These are phyloP conservation scores for Nannochloropsis granulata DNA, from an alignment of 108 stramenopile species.

Conservation along the genomic window DNA sequence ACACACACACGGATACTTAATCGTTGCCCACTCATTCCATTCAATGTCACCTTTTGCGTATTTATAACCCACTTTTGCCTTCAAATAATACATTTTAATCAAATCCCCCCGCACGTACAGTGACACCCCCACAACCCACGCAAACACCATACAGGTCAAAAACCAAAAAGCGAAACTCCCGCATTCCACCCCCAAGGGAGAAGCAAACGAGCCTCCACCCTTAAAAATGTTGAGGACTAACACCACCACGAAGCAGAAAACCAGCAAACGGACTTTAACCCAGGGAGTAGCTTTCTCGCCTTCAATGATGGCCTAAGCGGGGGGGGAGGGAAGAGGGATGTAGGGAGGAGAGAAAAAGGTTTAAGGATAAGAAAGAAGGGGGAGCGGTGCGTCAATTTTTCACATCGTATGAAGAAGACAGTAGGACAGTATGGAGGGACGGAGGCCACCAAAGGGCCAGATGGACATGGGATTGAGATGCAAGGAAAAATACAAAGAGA, in stretches of 20 bases:
- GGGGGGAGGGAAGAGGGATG: no score
- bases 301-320: conserved; percentile 9
- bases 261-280: conserved; percentile 16
- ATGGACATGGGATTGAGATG: no score
- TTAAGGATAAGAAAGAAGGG: no score
- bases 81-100: conserved; percentile 55
- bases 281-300: conserved; percentile 29
- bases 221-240: conserved; percentile 67
- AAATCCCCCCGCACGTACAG: conserved; percentile 42
- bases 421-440: no score
- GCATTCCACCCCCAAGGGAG: conserved; percentile 77
- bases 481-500: no score
- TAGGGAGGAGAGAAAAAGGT: no score
- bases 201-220: conserved; percentile 71
- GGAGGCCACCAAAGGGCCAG: no score
- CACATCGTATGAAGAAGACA: no score
- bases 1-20: conserved; percentile 70
- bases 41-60: conserved; percentile 84
- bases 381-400: no score
- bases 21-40: conserved; percentile 64
- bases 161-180: conserved; percentile 71
- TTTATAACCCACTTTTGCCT: conserved; percentile 48
- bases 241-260: conserved; percentile 51
- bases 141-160: conserved; percentile 52
- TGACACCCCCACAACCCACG: conserved; percentile 54